Conservation (phyloP, 225 moss, liverwort and hornwort species). For the Thuidium tamariscinum region DNA sequence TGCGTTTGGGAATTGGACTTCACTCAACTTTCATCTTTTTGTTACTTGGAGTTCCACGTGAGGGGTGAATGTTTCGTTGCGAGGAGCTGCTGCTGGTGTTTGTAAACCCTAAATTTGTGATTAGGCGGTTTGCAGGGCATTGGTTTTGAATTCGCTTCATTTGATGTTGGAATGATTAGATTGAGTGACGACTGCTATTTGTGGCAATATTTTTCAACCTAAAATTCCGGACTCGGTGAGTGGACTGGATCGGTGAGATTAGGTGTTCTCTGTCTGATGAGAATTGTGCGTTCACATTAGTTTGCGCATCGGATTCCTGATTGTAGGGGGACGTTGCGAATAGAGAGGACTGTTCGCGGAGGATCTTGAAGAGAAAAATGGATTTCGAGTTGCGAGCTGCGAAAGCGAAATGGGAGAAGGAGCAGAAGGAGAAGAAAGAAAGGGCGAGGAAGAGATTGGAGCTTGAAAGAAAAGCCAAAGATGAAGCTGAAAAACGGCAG, state of each 20-base stretch:
- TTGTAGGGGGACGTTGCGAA: background rate
- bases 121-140: background rate
- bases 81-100: background rate
- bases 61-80: background rate
- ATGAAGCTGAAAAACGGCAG: conserved; percentile 69
- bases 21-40: background rate
- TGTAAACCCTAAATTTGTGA: background rate
- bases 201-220: background rate
- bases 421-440: conserved; percentile 96
- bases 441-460: conserved; percentile 65
- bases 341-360: background rate
- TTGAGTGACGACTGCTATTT: background rate
- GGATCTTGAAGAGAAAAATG: conserved; percentile 18
- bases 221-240: background rate
- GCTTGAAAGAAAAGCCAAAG: conserved; percentile 63
- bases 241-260: background rate
- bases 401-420: conserved; percentile 84
- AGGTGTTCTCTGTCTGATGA: background rate
- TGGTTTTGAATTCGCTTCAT: background rate
- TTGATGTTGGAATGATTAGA: background rate
- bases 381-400: conserved; percentile 93
- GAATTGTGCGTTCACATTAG: background rate
- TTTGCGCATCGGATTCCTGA: background rate
- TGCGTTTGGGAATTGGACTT: background rate
- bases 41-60: background rate